Evolutionary conservation across 129 eudicot genomes (phyloP), one percentile per base, ranked within the genome.

Genomic region (Saposhnikovia divaricata): DNA sequence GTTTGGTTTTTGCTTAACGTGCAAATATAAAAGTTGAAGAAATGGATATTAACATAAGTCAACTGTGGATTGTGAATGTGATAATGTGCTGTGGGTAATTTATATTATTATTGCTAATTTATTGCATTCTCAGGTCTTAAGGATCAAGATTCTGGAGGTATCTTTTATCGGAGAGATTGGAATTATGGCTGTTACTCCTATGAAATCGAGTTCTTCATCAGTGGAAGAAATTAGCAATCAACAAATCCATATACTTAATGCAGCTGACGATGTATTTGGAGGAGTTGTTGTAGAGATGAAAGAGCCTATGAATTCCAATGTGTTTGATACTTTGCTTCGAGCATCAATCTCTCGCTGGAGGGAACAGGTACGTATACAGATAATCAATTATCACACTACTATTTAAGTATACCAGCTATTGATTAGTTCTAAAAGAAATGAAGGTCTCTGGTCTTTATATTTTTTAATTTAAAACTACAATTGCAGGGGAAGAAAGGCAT

Each of bases 401-500:
- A 39, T 15, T 39, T 16, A 70, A 38, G 23, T 70, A 18, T 38
- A 14, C 4, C 1, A 18, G 47, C 72, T 14, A 34, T 0, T 31
- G 34, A 31, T 31, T 31, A 31, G 1, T 31, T 66, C 18, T 66
- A 9, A 6, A 8, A 8, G 7, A n/a, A 12, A 27, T 11, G 15
- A 31, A 66, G 19, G 72, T 66, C 2, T 31, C 40, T 25, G 39
- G 38, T 13, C 42, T 8, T 18, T 13, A 10, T 4, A 1, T 6
- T 16, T 6, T 7, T 31, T 28, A 2, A n/a, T 65, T 39, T 61
- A 3, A 51, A 23, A 50, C 3, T 75, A 23, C 37, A 4, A 44
- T 74, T 46, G 83, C 84, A 89, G 92, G 88, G 85, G 10, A 89
- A 86, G 76, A 89, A 89, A 76, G 92, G 92, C 0, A 79, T 89